A percentile compares a stretch with the other conserved stretches of the same genome.
Evolutionary conservation across 306 rosid genomes (phyloP).

Genomic region (Amphicarpaea edgeworthii): DNA sequence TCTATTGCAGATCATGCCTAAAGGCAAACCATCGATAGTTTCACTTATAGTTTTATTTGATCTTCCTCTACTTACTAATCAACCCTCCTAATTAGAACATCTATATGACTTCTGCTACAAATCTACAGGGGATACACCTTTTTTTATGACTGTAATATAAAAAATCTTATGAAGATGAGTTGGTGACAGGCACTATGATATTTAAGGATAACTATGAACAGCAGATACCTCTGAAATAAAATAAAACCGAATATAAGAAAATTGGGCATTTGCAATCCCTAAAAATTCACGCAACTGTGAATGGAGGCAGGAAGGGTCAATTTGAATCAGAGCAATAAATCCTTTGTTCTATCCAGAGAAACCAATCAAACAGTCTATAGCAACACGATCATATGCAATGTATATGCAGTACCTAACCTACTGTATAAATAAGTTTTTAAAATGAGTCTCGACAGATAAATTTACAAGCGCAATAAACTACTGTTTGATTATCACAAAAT

Average conservation of each 20-base stretch:
- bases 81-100: too few relatives aligned
- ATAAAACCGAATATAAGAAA: conserved; percentile 19
- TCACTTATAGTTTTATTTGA: too few relatives aligned
- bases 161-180: background rate
- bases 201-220: too few relatives aligned
- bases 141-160: background rate
- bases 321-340: background rate
- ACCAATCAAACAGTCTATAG: background rate
- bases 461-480: background rate
- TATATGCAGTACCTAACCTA: background rate
- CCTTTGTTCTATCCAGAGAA: background rate
- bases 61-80: too few relatives aligned
- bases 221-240: background rate
- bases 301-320: conserved; percentile 1
- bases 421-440: too few relatives aligned
- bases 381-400: background rate
- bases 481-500: background rate
- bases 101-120: too few relatives aligned
- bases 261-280: conserved; percentile 1
- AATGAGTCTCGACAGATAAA: background rate
- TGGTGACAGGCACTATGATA: too few relatives aligned
- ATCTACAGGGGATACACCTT: background rate
- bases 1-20: too few relatives aligned
- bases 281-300: background rate
- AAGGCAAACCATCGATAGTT: too few relatives aligned